Evolutionary conservation across 2,329 filamentous ascomycete species (phyloP), one percentile per base, ranked within the genome.

Genomic region (Microascus cirrosus): DNA sequence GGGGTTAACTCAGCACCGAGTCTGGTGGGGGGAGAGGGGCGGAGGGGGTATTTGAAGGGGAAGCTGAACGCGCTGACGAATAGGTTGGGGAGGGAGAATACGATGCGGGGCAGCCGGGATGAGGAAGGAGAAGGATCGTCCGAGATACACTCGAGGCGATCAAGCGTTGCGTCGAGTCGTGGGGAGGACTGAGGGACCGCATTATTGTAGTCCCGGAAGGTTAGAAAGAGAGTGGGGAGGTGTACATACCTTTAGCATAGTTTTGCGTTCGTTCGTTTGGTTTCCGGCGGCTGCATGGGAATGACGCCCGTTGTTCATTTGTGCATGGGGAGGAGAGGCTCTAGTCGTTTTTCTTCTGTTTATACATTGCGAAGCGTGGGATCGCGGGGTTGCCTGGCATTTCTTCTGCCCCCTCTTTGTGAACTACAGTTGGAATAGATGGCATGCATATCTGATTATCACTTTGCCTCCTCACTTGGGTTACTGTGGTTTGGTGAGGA

Each of bases 21-120:
- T 24, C 35, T 54, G 22, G 24, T 48, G n/a, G 56, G n/a, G 24
- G 51, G 20, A 12, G 51, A 28, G 51, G n/a, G n/a, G 45, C 20
- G 51, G 51, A 32, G 15, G 51, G 24, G 12, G 24, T 53, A 53
- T 18, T 34, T 58, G 24, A 58, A 54, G 51, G 52, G 52, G 42
- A 58, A 58, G 36, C 18, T 58, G 56, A 58, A 32, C 20, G 56
- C 56, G 3, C 25, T 53, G 55, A 32, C 28, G 28, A 32, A 8
- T n/a, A 57, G n/a, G 55, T 18, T 53, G 13, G 55, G 28, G 13
- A 52, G 55, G 45, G 55, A 57, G 48, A 24, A 32, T 10, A 57
- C 55, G 12, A 15, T 39, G 24, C 25, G 25, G 18, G 51, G 22
- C 20, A 53, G 48, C 45, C 42, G 28, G 48, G 45, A 25, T 24